These are phyloP conservation scores for Phytophthora constricta DNA, from an alignment of 352 stramenopile genomes.

Conservation along the genomic window DNA sequence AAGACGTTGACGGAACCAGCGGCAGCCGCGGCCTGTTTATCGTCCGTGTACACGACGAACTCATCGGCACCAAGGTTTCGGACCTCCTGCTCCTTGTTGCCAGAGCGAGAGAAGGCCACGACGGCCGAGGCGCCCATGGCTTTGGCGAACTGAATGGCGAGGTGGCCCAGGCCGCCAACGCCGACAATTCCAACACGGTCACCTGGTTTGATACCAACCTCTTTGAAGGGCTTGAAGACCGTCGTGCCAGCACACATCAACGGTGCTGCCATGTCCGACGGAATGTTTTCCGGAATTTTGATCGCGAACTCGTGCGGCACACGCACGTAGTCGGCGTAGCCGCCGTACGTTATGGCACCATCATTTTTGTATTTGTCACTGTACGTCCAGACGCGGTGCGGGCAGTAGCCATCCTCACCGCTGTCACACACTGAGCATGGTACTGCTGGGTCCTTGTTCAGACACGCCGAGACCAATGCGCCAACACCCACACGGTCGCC, in stretches of 20 bases:
- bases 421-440: conserved; percentile 62
- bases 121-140: neutral
- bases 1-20: neutral
- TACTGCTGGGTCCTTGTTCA: conserved; percentile 53
- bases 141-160: neutral
- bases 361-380: conserved; percentile 47
- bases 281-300: conserved; percentile 29
- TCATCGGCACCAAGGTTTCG: neutral
- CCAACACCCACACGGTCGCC: conserved; percentile 18
- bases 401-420: conserved; percentile 74
- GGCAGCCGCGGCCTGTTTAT: neutral
- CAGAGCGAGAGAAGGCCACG: neutral
- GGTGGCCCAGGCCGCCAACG: neutral
- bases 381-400: conserved; percentile 55
- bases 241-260: conserved; percentile 24
- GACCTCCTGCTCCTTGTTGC: neutral
- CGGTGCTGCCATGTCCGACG: conserved; percentile 17
- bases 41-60: conserved; percentile 1
- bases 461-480: conserved; percentile 53
- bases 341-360: conserved; percentile 46
- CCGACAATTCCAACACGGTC: conserved; percentile 1
- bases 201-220: neutral
- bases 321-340: conserved; percentile 75
- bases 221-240: conserved; percentile 19
- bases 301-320: conserved; percentile 69